Conservation (phyloP, 2,329 filamentous ascomycete species). For the Curvularia hawaiiensis region DNA sequence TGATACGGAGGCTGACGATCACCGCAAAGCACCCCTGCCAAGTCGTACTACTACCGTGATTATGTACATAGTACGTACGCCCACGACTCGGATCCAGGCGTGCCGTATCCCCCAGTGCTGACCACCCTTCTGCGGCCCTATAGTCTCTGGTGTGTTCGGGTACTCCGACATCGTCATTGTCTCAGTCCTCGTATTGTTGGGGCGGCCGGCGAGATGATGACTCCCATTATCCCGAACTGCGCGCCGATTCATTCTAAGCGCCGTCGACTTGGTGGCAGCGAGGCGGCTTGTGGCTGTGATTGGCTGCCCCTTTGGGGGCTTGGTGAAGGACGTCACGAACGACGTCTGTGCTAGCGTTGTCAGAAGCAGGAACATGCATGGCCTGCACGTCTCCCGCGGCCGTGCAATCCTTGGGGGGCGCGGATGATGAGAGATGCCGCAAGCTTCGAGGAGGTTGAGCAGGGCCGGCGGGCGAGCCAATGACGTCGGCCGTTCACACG, state of each 20-base stretch:
- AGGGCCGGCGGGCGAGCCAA: constrained; percentile 18
- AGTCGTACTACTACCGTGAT: neutral
- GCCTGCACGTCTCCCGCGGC: constrained; percentile 13
- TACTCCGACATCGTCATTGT: constrained; percentile 15
- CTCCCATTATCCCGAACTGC: neutral
- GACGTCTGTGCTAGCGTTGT: constrained; percentile 7
- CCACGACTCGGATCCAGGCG: neutral
- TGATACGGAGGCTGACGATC: neutral
- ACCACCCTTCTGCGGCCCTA: neutral
- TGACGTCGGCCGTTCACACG: constrained; percentile 26
- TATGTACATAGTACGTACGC: neutral
- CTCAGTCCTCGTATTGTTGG: constrained; percentile 1
- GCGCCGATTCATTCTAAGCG: constrained; percentile 18
- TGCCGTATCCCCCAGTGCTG: neutral
- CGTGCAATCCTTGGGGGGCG: constrained; percentile 18
- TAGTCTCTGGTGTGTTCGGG: constrained; percentile 6
- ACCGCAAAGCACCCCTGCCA: neutral
- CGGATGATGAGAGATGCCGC: constrained; percentile 14
- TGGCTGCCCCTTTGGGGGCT: constrained; percentile 12
- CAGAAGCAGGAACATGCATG: constrained; percentile 24
- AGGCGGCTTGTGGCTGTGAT: constrained; percentile 8
- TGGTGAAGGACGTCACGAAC: constrained; percentile 10
- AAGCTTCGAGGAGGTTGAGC: neutral
- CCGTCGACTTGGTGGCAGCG: constrained; percentile 11
- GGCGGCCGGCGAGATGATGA: constrained; percentile 3